These are phyloP conservation scores for Lophiostoma macrostomum DNA, from an alignment of 495 filamentous ascomycete genomes.

Conservation along the genomic window DNA sequence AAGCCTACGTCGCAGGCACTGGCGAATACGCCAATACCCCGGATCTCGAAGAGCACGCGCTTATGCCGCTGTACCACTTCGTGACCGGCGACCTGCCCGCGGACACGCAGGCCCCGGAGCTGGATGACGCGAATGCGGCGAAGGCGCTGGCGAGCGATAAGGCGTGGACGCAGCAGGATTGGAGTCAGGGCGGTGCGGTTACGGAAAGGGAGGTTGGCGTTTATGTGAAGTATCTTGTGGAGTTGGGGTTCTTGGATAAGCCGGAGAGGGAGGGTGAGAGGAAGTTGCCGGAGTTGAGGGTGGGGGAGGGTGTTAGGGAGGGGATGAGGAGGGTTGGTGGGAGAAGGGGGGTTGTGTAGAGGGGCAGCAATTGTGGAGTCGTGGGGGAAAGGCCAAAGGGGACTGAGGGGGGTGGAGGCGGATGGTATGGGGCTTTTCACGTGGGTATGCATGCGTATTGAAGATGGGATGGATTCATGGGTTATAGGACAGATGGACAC, in stretches of 20 bases:
- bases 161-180: conserved; percentile 60
- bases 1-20: conserved; percentile 39
- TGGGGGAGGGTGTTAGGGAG: conserved; percentile 26
- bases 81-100: conserved; percentile 74
- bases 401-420: too few species aligned
- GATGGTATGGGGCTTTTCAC: too few species aligned
- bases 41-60: conserved; percentile 61
- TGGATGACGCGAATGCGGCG: conserved; percentile 73
- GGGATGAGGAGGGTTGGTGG: conserved; percentile 38
- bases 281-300: conserved; percentile 22
- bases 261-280: conserved; percentile 40
- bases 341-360: conserved; percentile 27
- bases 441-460: too few species aligned
- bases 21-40: conserved; percentile 21
- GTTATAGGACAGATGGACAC: too few species aligned
- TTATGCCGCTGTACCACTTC: conserved; percentile 77
- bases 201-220: conserved; percentile 28
- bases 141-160: conserved; percentile 60
- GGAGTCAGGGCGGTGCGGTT: conserved; percentile 17
- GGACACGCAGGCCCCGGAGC: conserved; percentile 73
- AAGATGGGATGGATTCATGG: too few species aligned
- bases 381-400: too few species aligned
- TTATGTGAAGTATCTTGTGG: conserved; percentile 70
- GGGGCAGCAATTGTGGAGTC: too few species aligned
- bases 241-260: conserved; percentile 64